Evolutionary conservation across 2,329 filamentous ascomycete species (phyloP).

Genomic region (Aureobasidium melanogenum): DNA sequence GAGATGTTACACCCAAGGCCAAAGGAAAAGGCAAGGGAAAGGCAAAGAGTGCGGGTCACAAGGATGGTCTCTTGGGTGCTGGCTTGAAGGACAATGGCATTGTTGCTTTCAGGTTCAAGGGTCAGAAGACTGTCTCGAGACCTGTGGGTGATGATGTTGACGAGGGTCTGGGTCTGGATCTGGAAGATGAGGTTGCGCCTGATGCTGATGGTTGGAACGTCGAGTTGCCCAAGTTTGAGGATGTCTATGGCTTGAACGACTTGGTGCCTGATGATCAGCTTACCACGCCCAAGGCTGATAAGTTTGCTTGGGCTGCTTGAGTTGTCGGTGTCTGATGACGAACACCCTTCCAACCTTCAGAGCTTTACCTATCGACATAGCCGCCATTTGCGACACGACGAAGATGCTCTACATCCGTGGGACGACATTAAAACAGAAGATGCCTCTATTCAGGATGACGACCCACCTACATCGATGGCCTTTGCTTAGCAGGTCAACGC

Average conservation of each 20-base stretch:
- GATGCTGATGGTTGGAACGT: slow-evolving; percentile 16
- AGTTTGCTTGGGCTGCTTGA: slow-evolving; percentile 8
- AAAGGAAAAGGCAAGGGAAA: slow-evolving; percentile 33
- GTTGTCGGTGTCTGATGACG: not conserved
- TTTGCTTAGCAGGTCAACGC: not conserved
- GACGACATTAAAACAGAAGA: not conserved
- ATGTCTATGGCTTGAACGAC: slow-evolving; percentile 12
- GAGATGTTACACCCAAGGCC: slow-evolving; percentile 19
- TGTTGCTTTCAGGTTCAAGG: slow-evolving; percentile 28
- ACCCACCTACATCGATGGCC: not conserved
- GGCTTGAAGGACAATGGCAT: slow-evolving; percentile 26
- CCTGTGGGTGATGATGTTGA: slow-evolving; percentile 14
- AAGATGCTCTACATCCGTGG: not conserved
- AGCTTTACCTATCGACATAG: not conserved
- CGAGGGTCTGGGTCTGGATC: slow-evolving; percentile 17
- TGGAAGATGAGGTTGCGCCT: slow-evolving; percentile 6
- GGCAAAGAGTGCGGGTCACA: slow-evolving; percentile 22
- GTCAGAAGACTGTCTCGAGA: not conserved
- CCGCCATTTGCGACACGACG: not conserved
- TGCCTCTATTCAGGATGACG: too few species aligned
- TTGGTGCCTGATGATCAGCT: slow-evolving; percentile 12
- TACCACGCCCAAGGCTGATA: slow-evolving; percentile 5
- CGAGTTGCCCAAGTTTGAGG: slow-evolving; percentile 12
- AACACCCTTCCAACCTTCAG: not conserved
- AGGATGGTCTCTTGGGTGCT: slow-evolving; percentile 29